phyloP scores from a whole-genome alignment of 1,284 basidiomycete genomes.

The Cutaneotrichosporon cavernicola region DNA sequence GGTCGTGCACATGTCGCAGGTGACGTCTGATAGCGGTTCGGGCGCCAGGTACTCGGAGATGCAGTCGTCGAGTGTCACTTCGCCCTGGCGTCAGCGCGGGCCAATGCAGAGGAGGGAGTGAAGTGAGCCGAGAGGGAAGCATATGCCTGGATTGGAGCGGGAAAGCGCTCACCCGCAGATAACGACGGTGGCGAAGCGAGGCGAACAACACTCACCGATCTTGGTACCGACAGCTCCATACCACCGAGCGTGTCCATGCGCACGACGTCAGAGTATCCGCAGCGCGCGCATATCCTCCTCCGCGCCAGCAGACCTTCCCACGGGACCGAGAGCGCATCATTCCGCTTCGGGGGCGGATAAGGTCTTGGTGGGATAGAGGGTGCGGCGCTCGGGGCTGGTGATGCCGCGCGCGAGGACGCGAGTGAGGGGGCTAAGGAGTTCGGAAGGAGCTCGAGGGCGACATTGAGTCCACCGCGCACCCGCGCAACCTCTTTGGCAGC shows the following conservation, averaged over 20 bases:
- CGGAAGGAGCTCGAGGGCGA: slow-evolving; percentile 18
- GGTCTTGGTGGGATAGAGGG: slow-evolving; percentile 6
- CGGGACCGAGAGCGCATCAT: slow-evolving; percentile 35
- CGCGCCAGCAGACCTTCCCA: slow-evolving; percentile 53
- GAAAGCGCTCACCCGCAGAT: too few species aligned
- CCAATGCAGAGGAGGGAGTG: slow-evolving; percentile 50
- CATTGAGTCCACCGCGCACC: slow-evolving; percentile 27
- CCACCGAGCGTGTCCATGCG: slow-evolving; percentile 50
- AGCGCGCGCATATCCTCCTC: slow-evolving; percentile 45
- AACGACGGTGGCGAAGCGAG: slow-evolving; percentile 38
- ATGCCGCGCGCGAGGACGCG: not conserved
- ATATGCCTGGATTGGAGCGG: too few species aligned
- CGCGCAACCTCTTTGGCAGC: slow-evolving; percentile 42
- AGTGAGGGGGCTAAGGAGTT: not conserved
- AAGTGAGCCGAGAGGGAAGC: too few species aligned
- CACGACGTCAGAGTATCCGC: slow-evolving; percentile 47
- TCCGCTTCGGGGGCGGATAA: slow-evolving; percentile 10
- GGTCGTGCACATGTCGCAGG: slow-evolving; percentile 55
- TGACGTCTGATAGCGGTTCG: slow-evolving; percentile 54
- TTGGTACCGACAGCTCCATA: slow-evolving; percentile 50
- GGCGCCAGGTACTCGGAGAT: slow-evolving; percentile 54
- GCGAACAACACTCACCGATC: slow-evolving; percentile 35
- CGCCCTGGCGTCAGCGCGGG: slow-evolving; percentile 40
- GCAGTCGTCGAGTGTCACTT: slow-evolving; percentile 52
- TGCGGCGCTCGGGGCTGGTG: not conserved